Conservation (phyloP, 805 yeast species). For the Suhomyces tanzawaensis region DNA sequence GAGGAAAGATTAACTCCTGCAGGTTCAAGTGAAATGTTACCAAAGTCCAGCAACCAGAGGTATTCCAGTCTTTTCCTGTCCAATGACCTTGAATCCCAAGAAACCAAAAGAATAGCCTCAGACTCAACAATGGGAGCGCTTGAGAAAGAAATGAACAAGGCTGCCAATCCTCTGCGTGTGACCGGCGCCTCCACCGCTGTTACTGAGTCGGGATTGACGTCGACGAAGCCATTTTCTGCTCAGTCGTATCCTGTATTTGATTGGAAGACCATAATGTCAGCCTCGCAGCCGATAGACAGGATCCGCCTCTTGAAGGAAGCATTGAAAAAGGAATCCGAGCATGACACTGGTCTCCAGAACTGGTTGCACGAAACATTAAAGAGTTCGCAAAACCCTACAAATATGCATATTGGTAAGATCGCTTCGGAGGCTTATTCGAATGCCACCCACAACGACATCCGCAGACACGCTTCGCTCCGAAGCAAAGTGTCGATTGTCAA, state of each 20-base stretch:
- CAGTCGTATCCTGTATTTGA: slow-evolving; percentile 34
- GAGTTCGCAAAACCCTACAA: slow-evolving; percentile 31
- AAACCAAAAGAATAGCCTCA: background rate
- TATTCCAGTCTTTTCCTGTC: slow-evolving; percentile 25
- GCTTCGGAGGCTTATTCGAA: slow-evolving; percentile 67
- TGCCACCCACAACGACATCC: slow-evolving; percentile 55
- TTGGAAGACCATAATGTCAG: slow-evolving; percentile 41
- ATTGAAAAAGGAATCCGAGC: slow-evolving; percentile 38
- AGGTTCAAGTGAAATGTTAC: slow-evolving; percentile 9
- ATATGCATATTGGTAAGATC: slow-evolving; percentile 48
- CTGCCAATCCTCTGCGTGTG: background rate
- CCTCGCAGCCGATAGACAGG: slow-evolving; percentile 42
- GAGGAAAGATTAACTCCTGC: slow-evolving; percentile 28
- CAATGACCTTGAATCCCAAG: background rate
- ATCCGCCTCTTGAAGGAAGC: slow-evolving; percentile 42
- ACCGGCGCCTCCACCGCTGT: slow-evolving; percentile 1
- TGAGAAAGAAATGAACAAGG: background rate
- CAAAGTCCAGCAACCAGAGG: slow-evolving; percentile 13
- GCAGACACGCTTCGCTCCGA: slow-evolving; percentile 47
- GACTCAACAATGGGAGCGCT: background rate
- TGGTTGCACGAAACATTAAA: slow-evolving; percentile 53
- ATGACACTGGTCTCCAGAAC: slow-evolving; percentile 55
- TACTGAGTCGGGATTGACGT: background rate
- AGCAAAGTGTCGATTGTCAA: slow-evolving; percentile 48
- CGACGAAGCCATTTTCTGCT: slow-evolving; percentile 4